Evolutionary conservation across 208 protist species (phyloP).

Genomic region (Wallacemonas sp.): DNA sequence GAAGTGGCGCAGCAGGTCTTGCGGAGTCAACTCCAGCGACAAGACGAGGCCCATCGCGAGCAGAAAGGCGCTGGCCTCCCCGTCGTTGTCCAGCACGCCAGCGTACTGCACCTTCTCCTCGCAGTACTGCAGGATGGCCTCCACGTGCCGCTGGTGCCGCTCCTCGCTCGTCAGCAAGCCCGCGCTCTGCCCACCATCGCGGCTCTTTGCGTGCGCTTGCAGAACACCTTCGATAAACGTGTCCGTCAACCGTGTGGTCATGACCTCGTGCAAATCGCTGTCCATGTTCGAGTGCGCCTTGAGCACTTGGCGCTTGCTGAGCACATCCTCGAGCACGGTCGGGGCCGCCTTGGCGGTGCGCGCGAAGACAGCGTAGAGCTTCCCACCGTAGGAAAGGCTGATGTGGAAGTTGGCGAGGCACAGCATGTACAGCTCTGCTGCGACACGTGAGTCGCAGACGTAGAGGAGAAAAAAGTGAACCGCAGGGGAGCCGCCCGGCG

Average conservation of each 20-base stretch:
- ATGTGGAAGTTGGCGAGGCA: slow-evolving; percentile 52
- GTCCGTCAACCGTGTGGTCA: slow-evolving; percentile 25
- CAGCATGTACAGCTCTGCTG: slow-evolving; percentile 67
- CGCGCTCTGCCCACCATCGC: background rate
- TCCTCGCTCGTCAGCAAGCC: slow-evolving; percentile 42
- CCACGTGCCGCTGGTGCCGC: slow-evolving; percentile 45
- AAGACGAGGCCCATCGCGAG: slow-evolving; percentile 59
- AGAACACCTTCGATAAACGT: slow-evolving; percentile 25
- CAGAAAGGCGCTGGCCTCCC: slow-evolving; percentile 73
- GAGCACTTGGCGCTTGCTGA: slow-evolving; percentile 47
- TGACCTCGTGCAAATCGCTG: slow-evolving; percentile 53
- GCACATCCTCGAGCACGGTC: slow-evolving; percentile 37
- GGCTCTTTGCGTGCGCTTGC: background rate
- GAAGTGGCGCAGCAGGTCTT: slow-evolving; percentile 56
- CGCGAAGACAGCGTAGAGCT: slow-evolving; percentile 36
- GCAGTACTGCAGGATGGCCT: slow-evolving; percentile 63
- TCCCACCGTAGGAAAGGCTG: slow-evolving; percentile 42
- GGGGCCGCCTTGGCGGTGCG: slow-evolving; percentile 29
- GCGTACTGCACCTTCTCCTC: slow-evolving; percentile 70
- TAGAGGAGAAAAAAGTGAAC: slow-evolving; percentile 29
- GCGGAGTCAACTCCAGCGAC: slow-evolving; percentile 36
- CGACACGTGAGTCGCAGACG: slow-evolving; percentile 71
- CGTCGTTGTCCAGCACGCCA: slow-evolving; percentile 66
- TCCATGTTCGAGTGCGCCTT: slow-evolving; percentile 61
- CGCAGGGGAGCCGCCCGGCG: background rate